Conservation (phyloP, 202 grass and related monocot genomes). For the Musa balbisiana region DNA sequence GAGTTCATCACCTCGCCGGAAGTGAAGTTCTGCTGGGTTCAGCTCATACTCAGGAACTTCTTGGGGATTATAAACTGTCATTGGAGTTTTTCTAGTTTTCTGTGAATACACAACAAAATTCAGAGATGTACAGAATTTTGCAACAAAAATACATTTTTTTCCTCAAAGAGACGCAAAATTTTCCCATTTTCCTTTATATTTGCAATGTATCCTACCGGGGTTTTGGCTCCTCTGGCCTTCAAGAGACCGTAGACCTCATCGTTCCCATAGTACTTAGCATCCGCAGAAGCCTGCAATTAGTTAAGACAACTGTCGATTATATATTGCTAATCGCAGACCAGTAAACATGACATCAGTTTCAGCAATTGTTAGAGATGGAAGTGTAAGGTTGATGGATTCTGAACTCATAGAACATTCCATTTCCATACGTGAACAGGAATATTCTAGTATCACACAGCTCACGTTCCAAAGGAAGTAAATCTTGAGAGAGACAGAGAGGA, state of each 20-base stretch:
- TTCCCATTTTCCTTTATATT: neutral
- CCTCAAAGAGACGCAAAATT: neutral
- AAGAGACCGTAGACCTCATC: slow-evolving; percentile 71
- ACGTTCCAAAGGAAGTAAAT: neutral
- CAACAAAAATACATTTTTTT: neutral
- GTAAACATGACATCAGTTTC: too few species aligned
- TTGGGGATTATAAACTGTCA: slow-evolving; percentile 48
- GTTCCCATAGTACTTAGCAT: slow-evolving; percentile 77
- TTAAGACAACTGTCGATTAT: neutral
- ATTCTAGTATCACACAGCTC: neutral
- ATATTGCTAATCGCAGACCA: too few species aligned
- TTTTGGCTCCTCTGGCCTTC: slow-evolving; percentile 71
- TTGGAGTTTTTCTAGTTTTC: slow-evolving; percentile 72
- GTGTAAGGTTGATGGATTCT: too few species aligned
- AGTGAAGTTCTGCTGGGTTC: slow-evolving; percentile 67
- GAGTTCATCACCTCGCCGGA: slow-evolving; percentile 68
- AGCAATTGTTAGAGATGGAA: too few species aligned
- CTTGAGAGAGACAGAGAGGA: neutral
- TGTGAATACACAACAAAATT: slow-evolving; percentile 19
- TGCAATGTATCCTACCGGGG: slow-evolving; percentile 39
- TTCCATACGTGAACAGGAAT: neutral
- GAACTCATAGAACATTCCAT: neutral
- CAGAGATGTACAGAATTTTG: neutral
- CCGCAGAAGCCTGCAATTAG: slow-evolving; percentile 56
- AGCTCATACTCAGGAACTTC: slow-evolving; percentile 91